A percentile compares a stretch with the other conserved stretches of the same genome.
phyloP scores from a whole-genome alignment of 1,139 yeast genomes.

The Debaryomyces coudertii region DNA sequence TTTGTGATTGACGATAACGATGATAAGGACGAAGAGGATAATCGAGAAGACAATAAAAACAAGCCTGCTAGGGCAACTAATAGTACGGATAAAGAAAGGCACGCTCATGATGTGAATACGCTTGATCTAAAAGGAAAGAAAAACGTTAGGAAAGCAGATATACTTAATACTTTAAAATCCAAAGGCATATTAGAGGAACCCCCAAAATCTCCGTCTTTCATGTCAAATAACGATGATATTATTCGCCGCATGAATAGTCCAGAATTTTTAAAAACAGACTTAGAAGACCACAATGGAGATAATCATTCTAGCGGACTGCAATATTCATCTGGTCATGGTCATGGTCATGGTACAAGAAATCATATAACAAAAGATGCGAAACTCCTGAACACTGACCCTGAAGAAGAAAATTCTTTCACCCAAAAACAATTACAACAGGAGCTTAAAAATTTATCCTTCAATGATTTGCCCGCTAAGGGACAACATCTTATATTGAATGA shows the following conservation, averaged over 20 bases:
- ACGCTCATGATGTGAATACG: neutral
- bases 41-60: slow-evolving; percentile 18
- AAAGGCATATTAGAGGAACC: neutral
- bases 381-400: neutral
- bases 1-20: slow-evolving; percentile 31
- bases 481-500: slow-evolving; percentile 90
- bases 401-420: slow-evolving; percentile 25
- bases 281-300: slow-evolving; percentile 21
- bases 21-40: slow-evolving; percentile 16
- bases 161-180: slow-evolving; percentile 11
- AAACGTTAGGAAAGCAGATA: slow-evolving; percentile 21
- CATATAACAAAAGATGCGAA: neutral
- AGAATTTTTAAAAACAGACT: slow-evolving; percentile 37
- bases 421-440: slow-evolving; percentile 44
- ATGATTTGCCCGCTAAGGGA: slow-evolving; percentile 86
- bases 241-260: slow-evolving; percentile 43
- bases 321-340: slow-evolving; percentile 9
- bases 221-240: slow-evolving; percentile 43
- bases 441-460: slow-evolving; percentile 57
- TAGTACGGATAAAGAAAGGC: neutral
- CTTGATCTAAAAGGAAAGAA: slow-evolving; percentile 11
- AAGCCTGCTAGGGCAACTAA: neutral
- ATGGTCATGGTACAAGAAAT: neutral
- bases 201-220: slow-evolving; percentile 34
- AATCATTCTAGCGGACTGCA: slow-evolving; percentile 15